phyloP scores from a whole-genome alignment of 176 grass and related monocot species.

The Pontederia paniculata region DNA sequence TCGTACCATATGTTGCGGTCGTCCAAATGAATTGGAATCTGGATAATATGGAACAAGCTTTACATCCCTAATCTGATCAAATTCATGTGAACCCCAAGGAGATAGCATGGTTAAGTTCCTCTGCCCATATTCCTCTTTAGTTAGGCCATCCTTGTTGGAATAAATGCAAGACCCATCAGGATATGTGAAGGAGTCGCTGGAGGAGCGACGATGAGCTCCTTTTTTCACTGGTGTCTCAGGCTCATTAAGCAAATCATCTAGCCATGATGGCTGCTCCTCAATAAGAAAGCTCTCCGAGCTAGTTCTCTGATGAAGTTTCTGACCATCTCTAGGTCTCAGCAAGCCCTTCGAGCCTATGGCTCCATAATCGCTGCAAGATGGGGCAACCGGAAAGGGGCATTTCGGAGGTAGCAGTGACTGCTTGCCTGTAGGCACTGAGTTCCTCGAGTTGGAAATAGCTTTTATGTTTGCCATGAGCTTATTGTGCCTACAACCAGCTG shows the following conservation, averaged over 20 bases:
- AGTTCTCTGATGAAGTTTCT: constrained; percentile 65
- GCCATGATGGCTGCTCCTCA: constrained; percentile 92
- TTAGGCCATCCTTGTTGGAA: not conserved
- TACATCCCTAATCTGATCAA: constrained; percentile 4
- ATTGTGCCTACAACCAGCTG: not conserved
- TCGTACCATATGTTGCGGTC: not conserved
- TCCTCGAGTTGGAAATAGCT: constrained; percentile 13
- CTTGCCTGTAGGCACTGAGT: constrained; percentile 14
- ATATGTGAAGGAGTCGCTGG: constrained; percentile 75
- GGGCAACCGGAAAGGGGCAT: constrained; percentile 49
- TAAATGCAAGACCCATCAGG: constrained; percentile 34
- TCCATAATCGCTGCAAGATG: constrained; percentile 49
- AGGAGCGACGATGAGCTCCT: constrained; percentile 69
- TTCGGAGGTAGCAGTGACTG: constrained; percentile 75
- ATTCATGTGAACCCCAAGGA: constrained; percentile 4
- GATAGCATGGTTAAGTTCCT: not conserved
- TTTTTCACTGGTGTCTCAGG: constrained; percentile 49
- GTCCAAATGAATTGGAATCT: not conserved
- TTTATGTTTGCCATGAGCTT: constrained; percentile 37
- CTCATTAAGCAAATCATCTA: constrained; percentile 86
- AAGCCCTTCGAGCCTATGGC: constrained; percentile 43
- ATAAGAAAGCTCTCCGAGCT: constrained; percentile 88
- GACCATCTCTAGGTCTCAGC: constrained; percentile 18
- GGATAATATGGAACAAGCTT: not conserved
- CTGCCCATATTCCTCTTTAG: constrained; percentile 22